phyloP scores from a whole-genome alignment of 441 rosid genomes.

The Populus hybrid region DNA sequence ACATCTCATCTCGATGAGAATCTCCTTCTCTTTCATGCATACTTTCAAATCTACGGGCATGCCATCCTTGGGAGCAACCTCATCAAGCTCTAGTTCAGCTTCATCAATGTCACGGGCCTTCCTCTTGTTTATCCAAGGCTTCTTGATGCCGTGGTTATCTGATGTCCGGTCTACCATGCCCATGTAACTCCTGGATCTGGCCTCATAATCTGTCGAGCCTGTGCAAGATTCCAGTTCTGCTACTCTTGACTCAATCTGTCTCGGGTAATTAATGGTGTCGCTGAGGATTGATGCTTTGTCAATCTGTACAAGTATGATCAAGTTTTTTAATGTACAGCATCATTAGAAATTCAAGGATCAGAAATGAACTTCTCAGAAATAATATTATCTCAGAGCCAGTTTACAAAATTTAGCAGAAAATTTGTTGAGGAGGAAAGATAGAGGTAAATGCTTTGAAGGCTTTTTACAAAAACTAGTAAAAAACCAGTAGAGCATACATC shows the following conservation, averaged over 20 bases:
- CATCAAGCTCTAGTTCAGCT: constrained; percentile 24
- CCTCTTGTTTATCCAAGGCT: constrained; percentile 52
- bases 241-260: constrained; percentile 62
- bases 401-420: neutral
- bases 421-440: neutral
- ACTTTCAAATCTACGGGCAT: constrained; percentile 46
- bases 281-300: constrained; percentile 59
- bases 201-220: constrained; percentile 46
- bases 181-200: constrained; percentile 38
- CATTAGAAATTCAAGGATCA: neutral
- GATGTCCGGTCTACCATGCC: constrained; percentile 61
- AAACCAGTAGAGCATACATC: neutral
- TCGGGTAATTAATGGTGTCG: constrained; percentile 57
- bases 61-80: constrained; percentile 25
- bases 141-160: constrained; percentile 49
- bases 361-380: neutral
- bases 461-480: neutral
- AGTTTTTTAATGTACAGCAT: neutral
- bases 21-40: constrained; percentile 56
- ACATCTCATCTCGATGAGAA: constrained; percentile 62
- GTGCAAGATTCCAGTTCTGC: constrained; percentile 77
- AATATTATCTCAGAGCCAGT: neutral
- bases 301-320: constrained; percentile 36
- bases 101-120: constrained; percentile 48
- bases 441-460: neutral